A percentile compares a stretch with the other conserved stretches of the same genome.
phyloP scores from a whole-genome alignment of 805 yeast genomes.

The Saturnispora saitoi region DNA sequence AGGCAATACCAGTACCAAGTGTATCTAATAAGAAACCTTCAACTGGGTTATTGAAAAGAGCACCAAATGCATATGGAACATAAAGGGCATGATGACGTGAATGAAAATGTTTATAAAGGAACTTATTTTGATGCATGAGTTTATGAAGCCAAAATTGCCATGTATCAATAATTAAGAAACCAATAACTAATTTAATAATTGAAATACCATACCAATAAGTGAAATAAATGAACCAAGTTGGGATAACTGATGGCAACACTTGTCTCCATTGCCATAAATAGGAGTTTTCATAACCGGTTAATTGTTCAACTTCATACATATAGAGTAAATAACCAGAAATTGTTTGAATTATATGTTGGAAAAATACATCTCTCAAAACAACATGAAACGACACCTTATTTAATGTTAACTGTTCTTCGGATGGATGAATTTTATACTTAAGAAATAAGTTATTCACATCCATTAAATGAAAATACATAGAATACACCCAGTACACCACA shows the following conservation, averaged over 20 bases:
- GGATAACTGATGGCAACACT: conserved; percentile 29
- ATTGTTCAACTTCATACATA: conserved; percentile 46
- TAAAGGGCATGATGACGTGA: conserved; percentile 91
- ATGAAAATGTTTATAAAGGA: conserved; percentile 73
- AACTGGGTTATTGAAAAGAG: conserved; percentile 85
- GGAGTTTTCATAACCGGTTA: conserved; percentile 42
- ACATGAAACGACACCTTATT: conserved; percentile 65
- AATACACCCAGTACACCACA: conserved; percentile 74
- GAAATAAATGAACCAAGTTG: conserved; percentile 40
- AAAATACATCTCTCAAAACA: conserved; percentile 71
- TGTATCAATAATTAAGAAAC: conserved; percentile 73
- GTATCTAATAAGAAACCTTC: conserved; percentile 94
- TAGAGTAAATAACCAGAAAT: conserved; percentile 52
- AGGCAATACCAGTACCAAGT: conserved; percentile 82
- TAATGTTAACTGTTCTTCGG: conserved; percentile 69
- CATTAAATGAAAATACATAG: conserved; percentile 62
- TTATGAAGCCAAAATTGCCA: conserved; percentile 95
- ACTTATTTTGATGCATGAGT: conserved; percentile 74
- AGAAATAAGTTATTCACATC: conserved; percentile 74
- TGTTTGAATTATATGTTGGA: conserved; percentile 82
- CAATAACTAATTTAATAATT: conserved; percentile 43
- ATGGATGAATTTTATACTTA: conserved; percentile 82
- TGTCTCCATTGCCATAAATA: conserved; percentile 40
- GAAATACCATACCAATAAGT: conserved; percentile 62
- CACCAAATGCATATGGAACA: conserved; percentile 96